A percentile compares a stretch with the other conserved stretches of the same genome.
Conservation (phyloP, 768 basidiomycete genomes). For the Phanerochaete sordida region DNA sequence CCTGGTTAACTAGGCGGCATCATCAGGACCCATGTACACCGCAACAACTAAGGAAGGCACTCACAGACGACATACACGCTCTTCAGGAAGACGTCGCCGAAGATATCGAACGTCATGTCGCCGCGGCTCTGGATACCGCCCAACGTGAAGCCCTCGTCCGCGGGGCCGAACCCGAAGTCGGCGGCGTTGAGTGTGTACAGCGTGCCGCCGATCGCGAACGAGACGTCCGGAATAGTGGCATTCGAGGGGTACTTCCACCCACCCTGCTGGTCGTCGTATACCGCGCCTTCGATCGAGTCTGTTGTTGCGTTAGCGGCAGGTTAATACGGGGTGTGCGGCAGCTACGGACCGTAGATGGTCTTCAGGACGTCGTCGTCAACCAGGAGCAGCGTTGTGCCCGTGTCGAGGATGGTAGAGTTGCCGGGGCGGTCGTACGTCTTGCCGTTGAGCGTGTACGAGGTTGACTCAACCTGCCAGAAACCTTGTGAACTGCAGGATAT, state of each 20-base stretch:
- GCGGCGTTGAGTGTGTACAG: constrained; percentile 25
- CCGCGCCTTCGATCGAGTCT: constrained; percentile 32
- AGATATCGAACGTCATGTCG: constrained; percentile 27
- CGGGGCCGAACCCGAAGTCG: constrained; percentile 24
- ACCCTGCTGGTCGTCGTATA: constrained; percentile 30
- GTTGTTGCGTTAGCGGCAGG: constrained; percentile 6
- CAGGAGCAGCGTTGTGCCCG: constrained; percentile 30
- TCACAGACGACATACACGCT: constrained; percentile 30
- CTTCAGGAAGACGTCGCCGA: constrained; percentile 33
- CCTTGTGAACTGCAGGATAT: constrained; percentile 28
- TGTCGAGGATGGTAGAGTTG: constrained; percentile 37
- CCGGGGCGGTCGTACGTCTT: constrained; percentile 21
- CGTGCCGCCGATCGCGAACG: constrained; percentile 31
- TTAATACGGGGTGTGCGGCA: constrained; percentile 12
- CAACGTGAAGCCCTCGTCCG: constrained; percentile 24
- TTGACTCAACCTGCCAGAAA: constrained; percentile 36
- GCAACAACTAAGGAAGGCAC: constrained; percentile 1
- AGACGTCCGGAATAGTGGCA: constrained; percentile 28
- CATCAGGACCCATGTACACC: background rate
- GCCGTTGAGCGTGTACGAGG: constrained; percentile 23
- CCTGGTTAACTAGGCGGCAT: constrained; percentile 21
- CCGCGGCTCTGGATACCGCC: constrained; percentile 32
- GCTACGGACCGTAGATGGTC: constrained; percentile 25
- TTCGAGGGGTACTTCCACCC: constrained; percentile 34
- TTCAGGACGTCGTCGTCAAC: constrained; percentile 30